phyloP scores from a whole-genome alignment of 2,329 filamentous ascomycete species.

The Basipetospora chlamydospora region DNA sequence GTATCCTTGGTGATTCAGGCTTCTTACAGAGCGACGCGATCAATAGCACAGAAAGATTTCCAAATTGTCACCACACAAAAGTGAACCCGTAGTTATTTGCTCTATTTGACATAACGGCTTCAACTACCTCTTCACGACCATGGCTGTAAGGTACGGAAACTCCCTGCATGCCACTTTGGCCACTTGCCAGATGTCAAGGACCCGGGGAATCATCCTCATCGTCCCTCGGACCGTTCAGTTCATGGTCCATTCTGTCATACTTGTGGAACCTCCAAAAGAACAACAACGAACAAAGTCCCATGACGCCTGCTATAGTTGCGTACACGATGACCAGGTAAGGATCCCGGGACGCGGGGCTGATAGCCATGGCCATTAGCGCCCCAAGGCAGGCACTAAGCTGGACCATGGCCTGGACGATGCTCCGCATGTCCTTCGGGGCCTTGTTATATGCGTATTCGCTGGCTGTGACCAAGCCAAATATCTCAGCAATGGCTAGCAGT shows the following conservation, averaged over 20 bases:
- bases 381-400: conserved; percentile 1
- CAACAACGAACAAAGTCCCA: background rate
- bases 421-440: conserved; percentile 63
- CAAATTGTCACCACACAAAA: too few species aligned
- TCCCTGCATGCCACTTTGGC: too few species aligned
- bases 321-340: conserved; percentile 2
- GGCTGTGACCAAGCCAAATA: conserved; percentile 36
- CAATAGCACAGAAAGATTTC: too few species aligned
- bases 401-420: conserved; percentile 48
- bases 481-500: conserved; percentile 33
- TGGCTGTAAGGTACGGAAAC: too few species aligned
- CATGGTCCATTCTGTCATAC: conserved; percentile 1
- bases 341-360: background rate
- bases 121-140: too few species aligned
- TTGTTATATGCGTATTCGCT: conserved; percentile 70
- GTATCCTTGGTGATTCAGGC: too few species aligned
- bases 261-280: conserved; percentile 2
- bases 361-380: background rate
- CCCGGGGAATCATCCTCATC: too few species aligned
- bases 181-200: too few species aligned
- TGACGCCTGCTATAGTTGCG: background rate
- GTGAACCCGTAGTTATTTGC: too few species aligned
- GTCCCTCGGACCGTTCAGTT: background rate
- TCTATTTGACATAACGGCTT: too few species aligned
- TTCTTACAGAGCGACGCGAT: too few species aligned